Percentiles rank a stretch among this genome's conserved stretches.
These are phyloP conservation scores for Leptographium procerum DNA, from an alignment of 2,329 filamentous ascomycete species.

Conservation along the genomic window DNA sequence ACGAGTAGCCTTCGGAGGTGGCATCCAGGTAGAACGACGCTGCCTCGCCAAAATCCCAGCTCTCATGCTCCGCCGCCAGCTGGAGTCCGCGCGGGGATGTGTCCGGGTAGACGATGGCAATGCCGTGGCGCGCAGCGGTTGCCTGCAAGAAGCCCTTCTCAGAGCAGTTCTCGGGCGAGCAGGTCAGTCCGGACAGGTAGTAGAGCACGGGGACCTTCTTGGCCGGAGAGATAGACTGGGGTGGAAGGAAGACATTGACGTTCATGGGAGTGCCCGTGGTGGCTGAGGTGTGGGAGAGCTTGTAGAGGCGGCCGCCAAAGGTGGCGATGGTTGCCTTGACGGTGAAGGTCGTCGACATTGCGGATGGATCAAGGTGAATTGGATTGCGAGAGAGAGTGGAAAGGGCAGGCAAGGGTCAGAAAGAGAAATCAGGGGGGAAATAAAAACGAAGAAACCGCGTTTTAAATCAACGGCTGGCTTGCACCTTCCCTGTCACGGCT, in stretches of 20 bases:
- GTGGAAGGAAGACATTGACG: conserved; percentile 84
- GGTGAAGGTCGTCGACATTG: conserved; percentile 65
- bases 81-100: conserved; percentile 79
- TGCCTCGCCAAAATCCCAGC: conserved; percentile 83
- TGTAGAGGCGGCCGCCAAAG: conserved; percentile 90
- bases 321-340: conserved; percentile 81
- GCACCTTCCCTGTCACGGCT: not conserved
- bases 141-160: conserved; percentile 88
- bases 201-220: conserved; percentile 73
- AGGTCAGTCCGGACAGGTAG: conserved; percentile 90
- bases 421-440: not conserved
- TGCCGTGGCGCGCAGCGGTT: conserved; percentile 63
- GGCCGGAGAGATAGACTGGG: conserved; percentile 44
- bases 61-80: conserved; percentile 74
- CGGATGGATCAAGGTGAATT: conserved; percentile 13
- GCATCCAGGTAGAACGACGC: conserved; percentile 95
- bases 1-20: conserved; percentile 63
- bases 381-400: not conserved
- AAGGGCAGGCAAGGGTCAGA: no score
- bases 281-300: conserved; percentile 75
- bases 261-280: conserved; percentile 80
- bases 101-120: conserved; percentile 92
- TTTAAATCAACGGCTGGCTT: not conserved
- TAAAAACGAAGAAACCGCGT: not conserved
- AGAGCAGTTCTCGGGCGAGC: conserved; percentile 76